Percentiles rank a stretch among this genome's conserved stretches.
Conservation (phyloP, 2,329 filamentous ascomycete genomes). For the Penicillium italicum region DNA sequence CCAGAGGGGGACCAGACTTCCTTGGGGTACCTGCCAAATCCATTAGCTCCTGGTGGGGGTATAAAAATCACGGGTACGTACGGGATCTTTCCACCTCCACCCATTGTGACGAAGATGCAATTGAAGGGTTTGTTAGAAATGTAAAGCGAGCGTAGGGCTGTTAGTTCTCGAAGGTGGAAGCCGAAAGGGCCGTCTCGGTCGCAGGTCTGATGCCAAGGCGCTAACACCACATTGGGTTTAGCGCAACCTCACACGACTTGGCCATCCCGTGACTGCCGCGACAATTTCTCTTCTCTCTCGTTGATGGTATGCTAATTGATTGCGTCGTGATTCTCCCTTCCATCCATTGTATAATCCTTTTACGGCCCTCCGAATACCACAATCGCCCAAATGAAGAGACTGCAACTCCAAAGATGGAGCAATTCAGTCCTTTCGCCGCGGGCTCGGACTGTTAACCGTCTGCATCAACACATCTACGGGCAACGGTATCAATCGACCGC, state of each 20-base stretch:
- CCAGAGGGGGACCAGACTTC: constrained; percentile 98
- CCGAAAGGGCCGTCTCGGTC: constrained; percentile 31
- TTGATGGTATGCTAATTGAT: constrained; percentile 16
- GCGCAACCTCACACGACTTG: constrained; percentile 33
- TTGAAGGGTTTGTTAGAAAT: constrained; percentile 21
- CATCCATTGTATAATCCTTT: constrained; percentile 15
- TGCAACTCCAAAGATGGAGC: constrained; percentile 53
- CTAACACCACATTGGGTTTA: constrained; percentile 26
- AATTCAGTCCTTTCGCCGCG: constrained; percentile 49
- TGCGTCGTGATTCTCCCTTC: constrained; percentile 17
- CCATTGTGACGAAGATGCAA: constrained; percentile 47
- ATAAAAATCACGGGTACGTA: constrained; percentile 49
- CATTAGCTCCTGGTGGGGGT: constrained; percentile 22
- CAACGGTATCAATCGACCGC: constrained; percentile 44
- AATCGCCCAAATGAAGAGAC: constrained; percentile 47
- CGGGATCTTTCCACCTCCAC: constrained; percentile 76
- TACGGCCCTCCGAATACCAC: constrained; percentile 6
- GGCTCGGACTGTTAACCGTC: constrained; percentile 40
- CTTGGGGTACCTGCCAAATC: constrained; percentile 74
- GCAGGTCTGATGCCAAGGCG: constrained; percentile 30
- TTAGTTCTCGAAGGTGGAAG: constrained; percentile 26
- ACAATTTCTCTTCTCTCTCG: constrained; percentile 40
- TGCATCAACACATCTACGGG: constrained; percentile 36
- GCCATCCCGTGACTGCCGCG: constrained; percentile 38
- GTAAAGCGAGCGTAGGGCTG: constrained; percentile 24